Evolutionary conservation across 192 early-diverging fungal species (phyloP).

Genomic region (Funneliformis mosseae): DNA sequence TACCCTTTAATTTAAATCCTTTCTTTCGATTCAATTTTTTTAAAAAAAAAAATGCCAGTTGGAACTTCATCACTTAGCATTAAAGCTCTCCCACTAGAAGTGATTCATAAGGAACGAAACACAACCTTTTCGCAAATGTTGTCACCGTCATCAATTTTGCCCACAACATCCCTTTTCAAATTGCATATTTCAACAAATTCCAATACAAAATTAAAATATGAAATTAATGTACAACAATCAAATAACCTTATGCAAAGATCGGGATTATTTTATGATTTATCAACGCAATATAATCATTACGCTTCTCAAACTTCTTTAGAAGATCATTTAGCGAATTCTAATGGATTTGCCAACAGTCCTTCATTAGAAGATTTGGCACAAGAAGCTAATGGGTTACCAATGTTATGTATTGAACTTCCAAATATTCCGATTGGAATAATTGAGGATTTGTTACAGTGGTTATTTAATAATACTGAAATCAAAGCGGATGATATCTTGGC

Average conservation of each 20-base stretch:
- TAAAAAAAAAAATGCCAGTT: slow-evolving; percentile 16
- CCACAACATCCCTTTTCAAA: slow-evolving; percentile 3
- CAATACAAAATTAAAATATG: background rate
- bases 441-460: slow-evolving; percentile 21
- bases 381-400: slow-evolving; percentile 29
- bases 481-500: slow-evolving; percentile 14
- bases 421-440: slow-evolving; percentile 1
- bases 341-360: background rate
- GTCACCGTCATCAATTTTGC: slow-evolving; percentile 20
- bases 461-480: background rate
- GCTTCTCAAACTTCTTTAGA: background rate
- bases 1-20: too few species aligned
- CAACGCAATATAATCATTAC: slow-evolving; percentile 2
- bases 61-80: slow-evolving; percentile 13
- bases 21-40: too few species aligned
- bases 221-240: slow-evolving; percentile 28
- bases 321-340: background rate
- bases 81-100: slow-evolving; percentile 20
- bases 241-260: slow-evolving; percentile 32
- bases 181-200: background rate
- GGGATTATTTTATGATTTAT: slow-evolving; percentile 11
- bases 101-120: background rate
- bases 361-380: background rate
- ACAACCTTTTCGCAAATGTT: background rate
- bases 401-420: slow-evolving; percentile 22